These are phyloP conservation scores for Pelargonium fulgidum DNA, from an alignment of 441 rosid genomes.

Conservation along the genomic window DNA sequence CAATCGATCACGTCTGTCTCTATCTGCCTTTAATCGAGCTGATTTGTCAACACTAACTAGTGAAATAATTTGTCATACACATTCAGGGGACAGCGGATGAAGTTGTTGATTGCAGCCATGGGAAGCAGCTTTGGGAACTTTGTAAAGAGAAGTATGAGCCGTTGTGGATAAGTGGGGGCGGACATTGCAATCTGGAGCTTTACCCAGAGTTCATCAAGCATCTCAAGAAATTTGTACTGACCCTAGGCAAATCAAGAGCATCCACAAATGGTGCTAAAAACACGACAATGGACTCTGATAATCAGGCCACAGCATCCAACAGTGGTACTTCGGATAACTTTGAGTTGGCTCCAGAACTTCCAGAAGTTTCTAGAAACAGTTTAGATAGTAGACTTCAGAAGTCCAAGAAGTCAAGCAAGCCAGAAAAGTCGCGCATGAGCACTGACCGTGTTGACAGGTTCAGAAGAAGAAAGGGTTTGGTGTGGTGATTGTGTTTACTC, in stretches of 20 bases:
- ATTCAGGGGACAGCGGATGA: slow-evolving; percentile 86
- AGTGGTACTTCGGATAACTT: slow-evolving; percentile 46
- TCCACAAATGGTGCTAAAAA: slow-evolving; percentile 33
- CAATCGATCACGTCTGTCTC: neutral
- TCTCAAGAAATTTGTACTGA: slow-evolving; percentile 61
- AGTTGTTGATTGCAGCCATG: slow-evolving; percentile 71
- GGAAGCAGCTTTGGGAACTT: slow-evolving; percentile 78
- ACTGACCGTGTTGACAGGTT: slow-evolving; percentile 72
- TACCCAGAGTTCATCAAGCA: slow-evolving; percentile 78
- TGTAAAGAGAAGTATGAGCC: slow-evolving; percentile 83
- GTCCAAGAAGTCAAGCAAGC: slow-evolving; percentile 59
- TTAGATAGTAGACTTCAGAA: slow-evolving; percentile 80
- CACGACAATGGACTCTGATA: slow-evolving; percentile 33
- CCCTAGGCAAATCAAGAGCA: slow-evolving; percentile 50
- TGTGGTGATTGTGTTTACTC: slow-evolving; percentile 45
- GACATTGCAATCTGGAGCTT: slow-evolving; percentile 84
- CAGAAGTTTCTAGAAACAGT: slow-evolving; percentile 76
- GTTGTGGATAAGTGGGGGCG: slow-evolving; percentile 79
- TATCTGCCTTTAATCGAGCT: neutral
- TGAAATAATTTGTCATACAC: slow-evolving; percentile 10
- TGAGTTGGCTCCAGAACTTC: slow-evolving; percentile 52
- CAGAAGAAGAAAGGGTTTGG: slow-evolving; percentile 62
- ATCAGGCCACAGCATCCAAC: slow-evolving; percentile 39
- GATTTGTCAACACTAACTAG: slow-evolving; percentile 7
- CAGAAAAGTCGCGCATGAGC: slow-evolving; percentile 92